Evolutionary conservation across 148 eudicot species (phyloP), one percentile per base, ranked within the genome.

Genomic region (Diospyros lotus): DNA sequence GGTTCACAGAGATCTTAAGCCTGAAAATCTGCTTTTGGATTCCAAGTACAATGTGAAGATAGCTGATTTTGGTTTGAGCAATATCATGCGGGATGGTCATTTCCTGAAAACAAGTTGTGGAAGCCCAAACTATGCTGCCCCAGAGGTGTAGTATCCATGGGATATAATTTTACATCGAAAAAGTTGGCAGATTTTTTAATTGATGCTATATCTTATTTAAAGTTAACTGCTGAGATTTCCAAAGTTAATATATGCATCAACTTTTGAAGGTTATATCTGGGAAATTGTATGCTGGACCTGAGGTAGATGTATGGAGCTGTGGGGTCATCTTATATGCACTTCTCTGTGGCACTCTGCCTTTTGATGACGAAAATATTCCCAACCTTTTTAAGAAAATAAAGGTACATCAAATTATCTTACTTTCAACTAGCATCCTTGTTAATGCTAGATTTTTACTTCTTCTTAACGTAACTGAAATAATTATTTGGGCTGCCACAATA

Each of bases 221-320:
- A 54, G 17, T 3, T 39, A 40, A 39, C 39, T n/a, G 39, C n/a
- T 55, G 50, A 41, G 7, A 15, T 15, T 28, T 42, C 62, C 48
- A 52, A 3, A 6, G 46, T 50, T 66, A 58, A 75, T 58, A 44
- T 42, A 41, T 56, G 6, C 61, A 56, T 50, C 46, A 63, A 13
- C 55, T 46, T 72, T 59, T 73, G 42, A 63, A 94, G 98, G 98
- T 95, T 60, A 92, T 95, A 64, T 95, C 98, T 75, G 98, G 98
- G 71, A 95, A 90, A 82, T 76, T 95, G 65, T 95, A 95, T 84
- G 98, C 98, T 75, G 98, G 98, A 39, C 97, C 98, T 17, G 98
- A 95, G 88, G 97, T 95, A 58, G 98, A 95, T 83, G 98, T 95
- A 43, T 95, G 98, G 98, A 95, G 98, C 84, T 95, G 98, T 71